Percentiles rank a stretch among this genome's conserved stretches.
Evolutionary conservation across 208 protist genomes (phyloP).

Genomic region (Acanthamoeba castellanii): DNA sequence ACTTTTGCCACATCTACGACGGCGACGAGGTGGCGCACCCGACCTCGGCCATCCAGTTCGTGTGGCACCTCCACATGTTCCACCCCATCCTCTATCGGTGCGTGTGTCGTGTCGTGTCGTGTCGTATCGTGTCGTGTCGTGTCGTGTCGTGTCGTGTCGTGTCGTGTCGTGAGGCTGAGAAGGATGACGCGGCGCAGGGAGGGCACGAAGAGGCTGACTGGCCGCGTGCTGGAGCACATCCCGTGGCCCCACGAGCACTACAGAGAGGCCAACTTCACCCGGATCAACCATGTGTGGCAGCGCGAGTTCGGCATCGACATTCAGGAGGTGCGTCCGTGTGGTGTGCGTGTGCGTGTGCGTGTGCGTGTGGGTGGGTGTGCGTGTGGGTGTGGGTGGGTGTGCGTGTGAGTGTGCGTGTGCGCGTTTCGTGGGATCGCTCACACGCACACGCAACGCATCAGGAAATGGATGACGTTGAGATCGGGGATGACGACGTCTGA

Average conservation of each 20-base stretch:
- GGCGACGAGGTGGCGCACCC: not conserved
- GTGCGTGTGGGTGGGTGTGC: too few relatives aligned
- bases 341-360: too few relatives aligned
- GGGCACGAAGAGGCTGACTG: not conserved
- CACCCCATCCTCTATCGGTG: not conserved
- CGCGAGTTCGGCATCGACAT: not conserved
- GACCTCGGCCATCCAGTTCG: not conserved
- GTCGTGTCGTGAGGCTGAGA: not conserved
- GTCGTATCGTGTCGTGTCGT: too few relatives aligned
- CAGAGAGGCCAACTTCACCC: not conserved
- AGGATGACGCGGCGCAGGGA: not conserved
- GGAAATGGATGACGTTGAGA: too few relatives aligned
- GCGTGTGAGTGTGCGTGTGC: too few relatives aligned
- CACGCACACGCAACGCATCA: too few relatives aligned
- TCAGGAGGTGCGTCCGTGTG: not conserved
- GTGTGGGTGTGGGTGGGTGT: too few relatives aligned
- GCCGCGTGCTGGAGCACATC: not conserved
- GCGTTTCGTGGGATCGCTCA: too few relatives aligned
- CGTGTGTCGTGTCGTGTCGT: not conserved
- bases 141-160: too few relatives aligned
- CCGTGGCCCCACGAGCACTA: not conserved
- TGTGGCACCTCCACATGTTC: constrained; percentile 30
- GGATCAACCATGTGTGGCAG: not conserved
- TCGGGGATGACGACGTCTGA: too few relatives aligned
- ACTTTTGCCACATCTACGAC: not conserved